These are phyloP conservation scores for Hyphopichia wangnamkhiaoensis DNA, from an alignment of 1,139 yeast genomes.

Conservation along the genomic window DNA sequence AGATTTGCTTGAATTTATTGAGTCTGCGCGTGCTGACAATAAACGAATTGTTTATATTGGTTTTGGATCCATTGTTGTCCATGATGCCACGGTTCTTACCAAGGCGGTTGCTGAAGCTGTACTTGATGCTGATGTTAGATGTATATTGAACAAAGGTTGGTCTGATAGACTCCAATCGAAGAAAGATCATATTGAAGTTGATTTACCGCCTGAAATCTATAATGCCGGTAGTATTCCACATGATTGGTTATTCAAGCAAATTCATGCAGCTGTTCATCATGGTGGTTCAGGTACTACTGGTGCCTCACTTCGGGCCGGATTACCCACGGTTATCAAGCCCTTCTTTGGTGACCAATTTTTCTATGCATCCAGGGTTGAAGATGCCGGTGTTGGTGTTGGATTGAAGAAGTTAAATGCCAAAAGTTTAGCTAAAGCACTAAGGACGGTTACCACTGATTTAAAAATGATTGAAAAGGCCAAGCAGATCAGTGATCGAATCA, in stretches of 20 bases:
- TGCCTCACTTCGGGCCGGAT: constrained; percentile 80
- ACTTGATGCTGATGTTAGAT: constrained; percentile 72
- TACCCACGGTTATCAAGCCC: constrained; percentile 89
- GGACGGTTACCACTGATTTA: constrained; percentile 64
- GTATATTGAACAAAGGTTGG: constrained; percentile 94
- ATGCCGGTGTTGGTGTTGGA: constrained; percentile 82
- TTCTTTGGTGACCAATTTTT: constrained; percentile 96
- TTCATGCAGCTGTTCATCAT: constrained; percentile 95
- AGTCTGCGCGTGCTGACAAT: constrained; percentile 56
- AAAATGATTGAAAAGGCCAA: constrained; percentile 69
- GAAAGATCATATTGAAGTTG: constrained; percentile 28
- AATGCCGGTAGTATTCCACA: constrained; percentile 80
- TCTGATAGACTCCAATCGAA: constrained; percentile 62
- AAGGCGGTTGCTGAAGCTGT: constrained; percentile 80
- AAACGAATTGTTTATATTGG: constrained; percentile 88
- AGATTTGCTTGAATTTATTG: constrained; percentile 60
- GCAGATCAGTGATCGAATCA: constrained; percentile 59
- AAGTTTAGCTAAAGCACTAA: constrained; percentile 65
- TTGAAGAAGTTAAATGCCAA: constrained; percentile 67
- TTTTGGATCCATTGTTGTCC: constrained; percentile 92
- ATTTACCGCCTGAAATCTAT: constrained; percentile 68
- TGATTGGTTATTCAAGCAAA: constrained; percentile 87
- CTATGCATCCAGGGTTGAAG: constrained; percentile 84
- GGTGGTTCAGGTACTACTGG: constrained; percentile 99
- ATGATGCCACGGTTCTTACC: constrained; percentile 77